Evolutionary conservation across 2,329 filamentous ascomycete genomes (phyloP).

Genomic region (Aspergillus ibericus): DNA sequence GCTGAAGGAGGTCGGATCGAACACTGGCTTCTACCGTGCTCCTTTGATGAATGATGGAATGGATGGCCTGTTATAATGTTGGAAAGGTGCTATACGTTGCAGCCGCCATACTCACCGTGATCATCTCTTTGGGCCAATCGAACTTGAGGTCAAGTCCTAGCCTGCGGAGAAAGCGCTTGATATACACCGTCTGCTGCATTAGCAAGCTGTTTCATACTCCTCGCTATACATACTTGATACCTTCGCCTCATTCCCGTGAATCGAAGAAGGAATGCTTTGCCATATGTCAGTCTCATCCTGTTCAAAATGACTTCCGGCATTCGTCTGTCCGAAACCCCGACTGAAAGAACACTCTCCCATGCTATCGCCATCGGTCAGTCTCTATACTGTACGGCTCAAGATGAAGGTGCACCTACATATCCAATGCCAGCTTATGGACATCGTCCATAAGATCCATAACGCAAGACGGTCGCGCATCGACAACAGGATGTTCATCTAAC

Average conservation of each 20-base stretch:
- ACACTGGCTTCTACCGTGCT: background rate
- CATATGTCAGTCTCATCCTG: background rate
- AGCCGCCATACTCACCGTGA: background rate
- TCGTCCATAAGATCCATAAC: constrained; percentile 2
- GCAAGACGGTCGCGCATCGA: background rate
- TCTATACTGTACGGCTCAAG: too few species aligned
- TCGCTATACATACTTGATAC: background rate
- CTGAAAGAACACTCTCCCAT: constrained; percentile 9
- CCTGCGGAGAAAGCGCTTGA: background rate
- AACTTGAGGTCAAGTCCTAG: background rate
- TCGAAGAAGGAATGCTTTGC: background rate
- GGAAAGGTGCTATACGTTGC: too few species aligned
- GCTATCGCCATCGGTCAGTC: background rate
- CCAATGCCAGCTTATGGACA: constrained; percentile 3
- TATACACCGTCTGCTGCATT: background rate
- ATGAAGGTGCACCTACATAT: background rate
- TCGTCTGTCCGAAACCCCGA: background rate
- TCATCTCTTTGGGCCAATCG: constrained; percentile 8
- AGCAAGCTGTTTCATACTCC: background rate
- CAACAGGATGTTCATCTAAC: too few species aligned
- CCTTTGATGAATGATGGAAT: too few species aligned
- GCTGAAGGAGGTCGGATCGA: background rate
- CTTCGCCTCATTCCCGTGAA: constrained; percentile 1
- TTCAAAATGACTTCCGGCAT: background rate
- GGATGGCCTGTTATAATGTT: background rate